These are phyloP conservation scores for Cyberlindnera americana DNA, from an alignment of 805 yeast species.

Conservation along the genomic window DNA sequence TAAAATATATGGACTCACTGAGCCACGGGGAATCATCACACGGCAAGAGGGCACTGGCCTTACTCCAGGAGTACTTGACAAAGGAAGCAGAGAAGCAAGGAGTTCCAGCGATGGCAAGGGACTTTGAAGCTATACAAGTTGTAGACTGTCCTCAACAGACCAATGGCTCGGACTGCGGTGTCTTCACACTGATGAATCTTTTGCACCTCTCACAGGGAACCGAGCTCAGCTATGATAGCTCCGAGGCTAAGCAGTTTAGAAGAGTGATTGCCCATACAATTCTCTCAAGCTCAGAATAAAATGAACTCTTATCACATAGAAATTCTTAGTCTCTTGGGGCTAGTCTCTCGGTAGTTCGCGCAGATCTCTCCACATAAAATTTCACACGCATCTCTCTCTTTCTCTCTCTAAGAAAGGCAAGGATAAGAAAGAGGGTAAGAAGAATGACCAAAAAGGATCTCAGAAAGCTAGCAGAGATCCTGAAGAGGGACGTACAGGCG, in stretches of 20 bases:
- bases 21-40: constrained; percentile 36
- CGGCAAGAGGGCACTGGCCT: constrained; percentile 37
- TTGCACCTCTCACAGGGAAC: constrained; percentile 51
- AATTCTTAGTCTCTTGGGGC: not conserved
- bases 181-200: constrained; percentile 80
- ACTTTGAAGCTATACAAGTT: constrained; percentile 30
- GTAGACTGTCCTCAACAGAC: constrained; percentile 74
- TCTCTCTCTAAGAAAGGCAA: not conserved
- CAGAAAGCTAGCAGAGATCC: constrained; percentile 7
- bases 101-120: constrained; percentile 29
- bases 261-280: constrained; percentile 35
- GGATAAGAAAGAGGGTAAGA: no score
- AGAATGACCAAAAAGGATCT: not conserved
- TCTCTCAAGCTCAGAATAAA: constrained; percentile 9
- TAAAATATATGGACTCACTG: constrained; percentile 78
- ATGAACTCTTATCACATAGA: not conserved
- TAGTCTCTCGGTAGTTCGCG: no score
- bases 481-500: constrained; percentile 6
- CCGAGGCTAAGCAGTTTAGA: constrained; percentile 67
- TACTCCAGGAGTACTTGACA: constrained; percentile 57
- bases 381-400: not conserved
- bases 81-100: constrained; percentile 59
- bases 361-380: no score
- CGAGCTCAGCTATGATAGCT: constrained; percentile 53
- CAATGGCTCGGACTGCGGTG: constrained; percentile 95